Conservation (phyloP, 1,284 basidiomycete genomes). For the Amylostereum chailletii region DNA sequence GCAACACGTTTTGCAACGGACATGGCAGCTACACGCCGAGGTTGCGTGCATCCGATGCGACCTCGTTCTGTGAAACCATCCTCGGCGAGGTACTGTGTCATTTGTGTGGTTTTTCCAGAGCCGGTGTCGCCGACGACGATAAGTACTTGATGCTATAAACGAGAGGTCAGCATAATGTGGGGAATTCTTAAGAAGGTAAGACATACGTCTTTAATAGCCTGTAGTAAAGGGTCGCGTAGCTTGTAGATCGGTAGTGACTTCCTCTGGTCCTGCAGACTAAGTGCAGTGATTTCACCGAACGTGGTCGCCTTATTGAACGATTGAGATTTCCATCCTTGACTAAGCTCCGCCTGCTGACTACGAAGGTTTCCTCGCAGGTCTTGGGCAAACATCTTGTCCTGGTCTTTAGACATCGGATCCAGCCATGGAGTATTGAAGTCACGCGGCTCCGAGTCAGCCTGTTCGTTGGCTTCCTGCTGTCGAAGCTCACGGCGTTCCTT, state of each 20-base stretch:
- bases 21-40: constrained; percentile 97
- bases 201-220: constrained; percentile 60
- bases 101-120: constrained; percentile 76
- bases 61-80: constrained; percentile 73
- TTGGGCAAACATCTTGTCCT: constrained; percentile 88
- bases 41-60: constrained; percentile 95
- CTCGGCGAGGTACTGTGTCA: constrained; percentile 75
- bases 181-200: neutral
- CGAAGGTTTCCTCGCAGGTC: constrained; percentile 80
- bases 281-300: constrained; percentile 84
- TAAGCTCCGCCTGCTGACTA: constrained; percentile 76
- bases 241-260: constrained; percentile 93
- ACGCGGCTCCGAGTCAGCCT: constrained; percentile 87
- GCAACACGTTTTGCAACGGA: constrained; percentile 99
- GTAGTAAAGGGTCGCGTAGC: constrained; percentile 81
- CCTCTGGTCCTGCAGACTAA: constrained; percentile 93
- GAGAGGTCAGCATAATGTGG: constrained; percentile 13
- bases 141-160: constrained; percentile 76
- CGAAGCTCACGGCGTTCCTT: constrained; percentile 93
- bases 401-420: constrained; percentile 91
- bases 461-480: constrained; percentile 91
- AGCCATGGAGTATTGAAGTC: constrained; percentile 96
- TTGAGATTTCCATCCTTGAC: constrained; percentile 87
- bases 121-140: constrained; percentile 90
- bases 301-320: constrained; percentile 97